Conservation (phyloP, 257 asterid species). For the Solanum etuberosum region DNA sequence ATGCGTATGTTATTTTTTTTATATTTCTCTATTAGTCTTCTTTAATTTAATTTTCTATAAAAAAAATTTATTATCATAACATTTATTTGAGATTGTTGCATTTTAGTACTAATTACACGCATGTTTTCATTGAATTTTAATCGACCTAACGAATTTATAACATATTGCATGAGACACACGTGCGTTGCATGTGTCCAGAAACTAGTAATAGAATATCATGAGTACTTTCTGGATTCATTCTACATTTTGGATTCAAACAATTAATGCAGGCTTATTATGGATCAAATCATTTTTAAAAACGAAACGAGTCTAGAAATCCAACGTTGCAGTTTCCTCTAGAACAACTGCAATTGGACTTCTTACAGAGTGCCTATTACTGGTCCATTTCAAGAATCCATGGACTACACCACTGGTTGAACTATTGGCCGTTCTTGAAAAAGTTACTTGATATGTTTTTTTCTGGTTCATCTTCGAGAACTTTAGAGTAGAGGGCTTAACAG, state of each 20-base stretch:
- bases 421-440: neutral
- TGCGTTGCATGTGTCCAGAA: too few relatives aligned
- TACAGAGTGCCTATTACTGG: slow-evolving; percentile 16
- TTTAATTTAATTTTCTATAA: too few relatives aligned
- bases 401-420: neutral
- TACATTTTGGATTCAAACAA: neutral
- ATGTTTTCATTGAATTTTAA: too few relatives aligned
- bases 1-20: too few relatives aligned
- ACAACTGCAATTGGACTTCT: slow-evolving; percentile 22
- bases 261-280: neutral
- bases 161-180: too few relatives aligned
- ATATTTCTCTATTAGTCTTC: too few relatives aligned
- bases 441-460: slow-evolving; percentile 19
- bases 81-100: too few relatives aligned
- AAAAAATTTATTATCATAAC: too few relatives aligned
- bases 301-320: neutral
- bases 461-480: slow-evolving; percentile 10
- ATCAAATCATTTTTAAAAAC: neutral
- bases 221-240: neutral
- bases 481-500: slow-evolving; percentile 16
- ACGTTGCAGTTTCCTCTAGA: neutral
- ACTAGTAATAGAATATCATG: neutral
- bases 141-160: too few relatives aligned
- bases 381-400: slow-evolving; percentile 37
- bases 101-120: too few relatives aligned